Percentiles rank a stretch among this genome's conserved stretches.
Evolutionary conservation across 1,284 basidiomycete genomes (phyloP).

Genomic region (Stygiomarasmius scandens): DNA sequence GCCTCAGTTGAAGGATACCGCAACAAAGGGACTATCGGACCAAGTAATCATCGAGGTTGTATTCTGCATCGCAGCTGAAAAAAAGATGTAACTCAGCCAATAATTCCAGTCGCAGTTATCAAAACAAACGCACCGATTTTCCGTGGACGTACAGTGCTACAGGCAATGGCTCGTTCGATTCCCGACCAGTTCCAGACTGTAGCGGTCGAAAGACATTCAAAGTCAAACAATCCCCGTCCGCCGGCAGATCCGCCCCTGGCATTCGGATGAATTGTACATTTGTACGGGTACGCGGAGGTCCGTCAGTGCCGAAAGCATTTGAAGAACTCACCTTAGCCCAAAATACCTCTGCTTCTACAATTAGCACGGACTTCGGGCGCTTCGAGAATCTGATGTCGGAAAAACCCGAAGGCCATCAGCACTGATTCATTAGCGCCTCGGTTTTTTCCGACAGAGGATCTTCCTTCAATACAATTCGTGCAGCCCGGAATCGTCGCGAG

Average conservation of each 20-base stretch:
- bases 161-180: not conserved
- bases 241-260: not conserved
- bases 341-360: too few relatives aligned
- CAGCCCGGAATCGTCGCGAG: too few relatives aligned
- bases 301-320: too few relatives aligned
- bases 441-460: too few relatives aligned
- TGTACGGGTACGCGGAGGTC: too few relatives aligned
- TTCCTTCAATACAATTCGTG: too few relatives aligned
- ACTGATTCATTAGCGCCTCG: too few relatives aligned
- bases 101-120: not conserved
- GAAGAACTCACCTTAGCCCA: too few relatives aligned
- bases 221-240: constrained; percentile 9
- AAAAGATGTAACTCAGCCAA: not conserved
- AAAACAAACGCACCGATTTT: not conserved
- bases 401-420: too few relatives aligned
- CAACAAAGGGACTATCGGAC: constrained; percentile 1
- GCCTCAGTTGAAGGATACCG: not conserved
- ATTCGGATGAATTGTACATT: not conserved
- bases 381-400: too few relatives aligned
- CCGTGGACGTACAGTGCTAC: constrained; percentile 6
- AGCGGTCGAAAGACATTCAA: constrained; percentile 7
- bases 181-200: not conserved
- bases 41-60: not conserved
- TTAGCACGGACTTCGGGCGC: too few relatives aligned
- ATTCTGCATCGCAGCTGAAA: constrained; percentile 3